A percentile compares a stretch with the other conserved stretches of the same genome.
These are phyloP conservation scores for Coniferiporia weirii DNA, from an alignment of 1,284 basidiomycete species.

Conservation along the genomic window DNA sequence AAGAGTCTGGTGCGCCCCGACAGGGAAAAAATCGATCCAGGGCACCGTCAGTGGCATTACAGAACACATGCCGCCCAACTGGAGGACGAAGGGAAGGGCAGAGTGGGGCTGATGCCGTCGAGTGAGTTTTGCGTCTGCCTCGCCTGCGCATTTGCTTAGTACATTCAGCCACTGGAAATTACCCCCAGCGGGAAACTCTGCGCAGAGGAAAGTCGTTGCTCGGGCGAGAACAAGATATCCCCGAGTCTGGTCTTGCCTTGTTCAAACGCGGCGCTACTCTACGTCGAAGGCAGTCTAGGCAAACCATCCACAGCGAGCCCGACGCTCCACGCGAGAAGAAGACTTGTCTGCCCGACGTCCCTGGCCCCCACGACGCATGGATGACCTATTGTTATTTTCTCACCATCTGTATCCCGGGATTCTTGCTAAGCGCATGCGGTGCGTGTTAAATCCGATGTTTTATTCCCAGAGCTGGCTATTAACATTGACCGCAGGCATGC, in stretches of 20 bases:
- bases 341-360: constrained; percentile 67
- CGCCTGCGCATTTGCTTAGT: constrained; percentile 12
- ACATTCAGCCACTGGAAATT: constrained; percentile 73
- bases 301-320: constrained; percentile 33
- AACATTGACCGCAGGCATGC: constrained; percentile 55
- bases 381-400: constrained; percentile 93
- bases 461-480: constrained; percentile 9
- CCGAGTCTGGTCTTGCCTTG: constrained; percentile 81
- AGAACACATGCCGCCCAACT: constrained; percentile 83
- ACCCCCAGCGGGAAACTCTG: constrained; percentile 58
- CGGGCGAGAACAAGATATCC: constrained; percentile 79
- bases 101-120: constrained; percentile 72
- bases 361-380: constrained; percentile 90
- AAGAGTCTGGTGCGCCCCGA: constrained; percentile 93
- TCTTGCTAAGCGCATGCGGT: constrained; percentile 66
- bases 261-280: constrained; percentile 81
- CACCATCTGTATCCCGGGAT: constrained; percentile 79
- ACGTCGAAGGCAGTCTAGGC: constrained; percentile 59
- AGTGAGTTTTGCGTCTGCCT: constrained; percentile 45
- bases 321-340: constrained; percentile 38
- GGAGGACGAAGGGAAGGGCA: constrained; percentile 55
- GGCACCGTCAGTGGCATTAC: constrained; percentile 95
- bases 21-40: constrained; percentile 94
- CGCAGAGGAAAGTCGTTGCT: constrained; percentile 85
- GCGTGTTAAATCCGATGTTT: constrained; percentile 28